A percentile compares a stretch with the other conserved stretches of the same genome.
phyloP scores from a whole-genome alignment of 441 rosid genomes.

The Corymbia citriodora region DNA sequence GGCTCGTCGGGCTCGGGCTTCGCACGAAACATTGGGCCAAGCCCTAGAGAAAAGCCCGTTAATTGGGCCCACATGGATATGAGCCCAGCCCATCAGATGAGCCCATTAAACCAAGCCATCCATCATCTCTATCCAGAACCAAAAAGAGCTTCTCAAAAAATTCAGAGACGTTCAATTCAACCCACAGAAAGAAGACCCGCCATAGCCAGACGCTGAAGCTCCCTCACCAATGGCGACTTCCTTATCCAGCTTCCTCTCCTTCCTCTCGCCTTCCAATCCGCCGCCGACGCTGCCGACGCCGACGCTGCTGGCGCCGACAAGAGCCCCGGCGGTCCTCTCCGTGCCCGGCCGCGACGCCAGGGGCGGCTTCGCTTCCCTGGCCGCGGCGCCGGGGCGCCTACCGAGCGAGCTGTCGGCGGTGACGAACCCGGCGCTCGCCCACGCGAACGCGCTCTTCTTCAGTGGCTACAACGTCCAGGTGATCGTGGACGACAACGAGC shows the following conservation, averaged over 20 bases:
- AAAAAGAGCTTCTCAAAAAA: background rate
- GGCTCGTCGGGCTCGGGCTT: background rate
- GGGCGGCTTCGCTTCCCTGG: conserved; percentile 13
- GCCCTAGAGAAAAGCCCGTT: background rate
- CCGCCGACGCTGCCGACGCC: conserved; percentile 1
- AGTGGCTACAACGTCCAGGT: conserved; percentile 76
- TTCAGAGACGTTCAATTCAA: background rate
- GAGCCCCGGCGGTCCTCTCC: conserved; percentile 10
- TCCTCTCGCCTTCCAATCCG: conserved; percentile 49
- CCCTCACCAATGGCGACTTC: conserved; percentile 48
- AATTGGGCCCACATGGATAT: background rate
- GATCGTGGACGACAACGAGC: conserved; percentile 70
- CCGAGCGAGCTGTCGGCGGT: conserved; percentile 53
- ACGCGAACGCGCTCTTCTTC: conserved; percentile 65
- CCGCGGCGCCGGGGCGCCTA: conserved; percentile 7
- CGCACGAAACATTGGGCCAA: background rate
- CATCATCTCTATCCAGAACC: background rate
- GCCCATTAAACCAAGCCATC: background rate
- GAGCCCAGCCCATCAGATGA: background rate
- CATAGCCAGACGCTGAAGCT: background rate
- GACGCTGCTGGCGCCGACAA: background rate
- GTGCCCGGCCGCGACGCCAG: conserved; percentile 20
- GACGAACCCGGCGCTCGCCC: conserved; percentile 57
- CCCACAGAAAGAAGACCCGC: background rate
- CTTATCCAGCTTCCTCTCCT: conserved; percentile 57